Conservation (phyloP, 1,284 basidiomycete species). For the Tilletia setariae region DNA sequence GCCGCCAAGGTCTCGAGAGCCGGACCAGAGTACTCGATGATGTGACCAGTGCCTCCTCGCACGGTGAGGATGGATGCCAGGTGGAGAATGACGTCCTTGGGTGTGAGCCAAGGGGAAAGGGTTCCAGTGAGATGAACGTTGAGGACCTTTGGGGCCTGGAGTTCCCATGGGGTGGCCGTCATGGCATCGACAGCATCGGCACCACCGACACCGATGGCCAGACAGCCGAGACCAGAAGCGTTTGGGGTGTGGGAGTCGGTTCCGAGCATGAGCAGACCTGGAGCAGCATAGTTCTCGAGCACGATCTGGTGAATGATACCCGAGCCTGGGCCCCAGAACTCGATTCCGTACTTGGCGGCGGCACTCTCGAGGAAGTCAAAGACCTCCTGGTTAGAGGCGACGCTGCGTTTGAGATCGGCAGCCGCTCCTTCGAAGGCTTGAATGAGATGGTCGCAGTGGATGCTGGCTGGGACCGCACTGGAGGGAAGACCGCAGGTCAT, state of each 20-base stretch:
- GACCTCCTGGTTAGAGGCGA: slow-evolving; percentile 88
- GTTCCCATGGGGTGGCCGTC: slow-evolving; percentile 96
- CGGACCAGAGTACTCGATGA: slow-evolving; percentile 96
- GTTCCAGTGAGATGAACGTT: slow-evolving; percentile 83
- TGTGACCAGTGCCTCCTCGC: slow-evolving; percentile 90
- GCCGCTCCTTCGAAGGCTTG: slow-evolving; percentile 69
- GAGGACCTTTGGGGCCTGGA: slow-evolving; percentile 83
- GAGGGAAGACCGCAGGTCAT: slow-evolving; percentile 89
- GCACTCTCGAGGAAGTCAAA: slow-evolving; percentile 97
- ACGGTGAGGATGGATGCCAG: slow-evolving; percentile 92
- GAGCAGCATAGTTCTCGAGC: slow-evolving; percentile 87
- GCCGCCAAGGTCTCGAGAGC: slow-evolving; percentile 87
- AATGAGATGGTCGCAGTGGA: slow-evolving; percentile 83
- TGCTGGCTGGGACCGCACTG: slow-evolving; percentile 82
- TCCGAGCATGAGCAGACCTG: slow-evolving; percentile 62
- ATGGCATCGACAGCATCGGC: slow-evolving; percentile 98
- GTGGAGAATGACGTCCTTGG: slow-evolving; percentile 94
- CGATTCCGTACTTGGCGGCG: slow-evolving; percentile 80
- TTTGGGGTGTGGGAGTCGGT: slow-evolving; percentile 97
- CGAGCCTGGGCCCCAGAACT: slow-evolving; percentile 82
- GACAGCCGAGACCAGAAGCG: slow-evolving; percentile 93
- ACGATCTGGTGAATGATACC: slow-evolving; percentile 96
- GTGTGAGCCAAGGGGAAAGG: slow-evolving; percentile 85
- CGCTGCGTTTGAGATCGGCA: slow-evolving; percentile 76
- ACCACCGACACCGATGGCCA: slow-evolving; percentile 97